These are phyloP conservation scores for Phytophthora hybrid DNA, from an alignment of 352 stramenopile species.

Conservation along the genomic window DNA sequence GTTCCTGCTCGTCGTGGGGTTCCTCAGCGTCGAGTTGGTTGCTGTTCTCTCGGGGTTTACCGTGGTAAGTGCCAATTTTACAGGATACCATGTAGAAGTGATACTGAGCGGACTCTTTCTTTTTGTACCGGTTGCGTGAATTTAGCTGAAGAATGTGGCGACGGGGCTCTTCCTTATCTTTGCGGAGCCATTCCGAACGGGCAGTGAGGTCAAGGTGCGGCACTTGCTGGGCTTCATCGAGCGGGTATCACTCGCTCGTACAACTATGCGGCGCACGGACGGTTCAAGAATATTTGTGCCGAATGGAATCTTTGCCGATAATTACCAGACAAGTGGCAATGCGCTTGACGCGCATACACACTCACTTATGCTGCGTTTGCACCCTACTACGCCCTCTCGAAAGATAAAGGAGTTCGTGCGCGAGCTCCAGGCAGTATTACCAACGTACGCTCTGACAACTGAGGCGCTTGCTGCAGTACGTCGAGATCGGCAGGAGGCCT, in stretches of 20 bases:
- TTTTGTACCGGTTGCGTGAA: slow-evolving; percentile 6
- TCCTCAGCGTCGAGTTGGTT: slow-evolving; percentile 73
- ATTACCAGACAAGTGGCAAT: slow-evolving; percentile 71
- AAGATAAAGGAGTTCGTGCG: slow-evolving; percentile 56
- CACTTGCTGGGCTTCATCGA: slow-evolving; percentile 73
- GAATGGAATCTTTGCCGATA: slow-evolving; percentile 83
- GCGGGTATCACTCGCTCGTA: slow-evolving; percentile 77
- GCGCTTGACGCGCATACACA: slow-evolving; percentile 61
- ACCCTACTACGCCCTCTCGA: slow-evolving; percentile 50
- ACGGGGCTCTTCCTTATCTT: slow-evolving; percentile 88
- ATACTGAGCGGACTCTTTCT: not conserved
- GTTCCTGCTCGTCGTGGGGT: slow-evolving; percentile 72
- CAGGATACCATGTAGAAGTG: not conserved
- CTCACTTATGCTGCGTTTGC: slow-evolving; percentile 55
- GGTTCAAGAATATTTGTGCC: slow-evolving; percentile 80
- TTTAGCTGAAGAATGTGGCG: slow-evolving; percentile 83
- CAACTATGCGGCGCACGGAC: slow-evolving; percentile 70
- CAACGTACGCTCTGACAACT: slow-evolving; percentile 43
- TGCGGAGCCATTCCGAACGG: slow-evolving; percentile 80
- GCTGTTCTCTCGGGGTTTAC: slow-evolving; percentile 74
- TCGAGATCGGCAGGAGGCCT: slow-evolving; percentile 30
- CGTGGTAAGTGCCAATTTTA: slow-evolving; percentile 40
- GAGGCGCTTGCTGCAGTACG: slow-evolving; percentile 35
- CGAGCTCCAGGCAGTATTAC: slow-evolving; percentile 43
- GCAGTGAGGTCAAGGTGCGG: slow-evolving; percentile 67